A percentile compares a stretch with the other conserved stretches of the same genome.
These are phyloP conservation scores for Mucor racemosus DNA, from an alignment of 371 early-diverging fungal species.

Conservation along the genomic window DNA sequence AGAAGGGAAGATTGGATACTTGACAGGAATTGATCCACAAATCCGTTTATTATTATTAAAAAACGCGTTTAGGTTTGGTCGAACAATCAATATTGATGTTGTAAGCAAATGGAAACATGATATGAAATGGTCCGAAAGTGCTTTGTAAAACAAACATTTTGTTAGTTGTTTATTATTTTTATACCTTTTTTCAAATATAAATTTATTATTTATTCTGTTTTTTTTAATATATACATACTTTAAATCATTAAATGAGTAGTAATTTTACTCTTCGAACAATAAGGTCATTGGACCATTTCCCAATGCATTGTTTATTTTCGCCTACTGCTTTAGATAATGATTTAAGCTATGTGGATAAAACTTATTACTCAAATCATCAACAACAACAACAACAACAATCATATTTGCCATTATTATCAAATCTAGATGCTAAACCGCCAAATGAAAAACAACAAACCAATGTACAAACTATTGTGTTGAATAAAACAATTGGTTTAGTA, in stretches of 20 bases:
- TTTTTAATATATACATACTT: not conserved
- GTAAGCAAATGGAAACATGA: slow-evolving; percentile 38
- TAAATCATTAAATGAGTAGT: slow-evolving; percentile 21
- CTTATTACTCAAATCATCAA: slow-evolving; percentile 29
- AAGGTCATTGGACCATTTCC: slow-evolving; percentile 22
- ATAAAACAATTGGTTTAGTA: slow-evolving; percentile 30
- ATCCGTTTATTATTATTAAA: slow-evolving; percentile 39
- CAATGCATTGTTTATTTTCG: slow-evolving; percentile 45
- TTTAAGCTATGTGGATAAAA: slow-evolving; percentile 45
- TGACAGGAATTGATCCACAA: slow-evolving; percentile 36
- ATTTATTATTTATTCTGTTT: slow-evolving; percentile 5
- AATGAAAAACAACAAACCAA: slow-evolving; percentile 14
- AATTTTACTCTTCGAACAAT: slow-evolving; percentile 21
- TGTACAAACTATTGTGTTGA: slow-evolving; percentile 24
- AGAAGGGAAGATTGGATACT: slow-evolving; percentile 45
- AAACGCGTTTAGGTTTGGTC: slow-evolving; percentile 46
- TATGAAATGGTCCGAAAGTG: slow-evolving; percentile 34
- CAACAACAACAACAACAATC: not conserved
- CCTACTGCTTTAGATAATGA: slow-evolving; percentile 41
- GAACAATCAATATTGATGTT: slow-evolving; percentile 42
- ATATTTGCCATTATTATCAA: not conserved
- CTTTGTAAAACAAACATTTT: slow-evolving; percentile 22
- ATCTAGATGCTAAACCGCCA: not conserved
- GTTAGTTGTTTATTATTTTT: not conserved
- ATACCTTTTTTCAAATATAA: not conserved